These are phyloP conservation scores for Lecanicillium sp. DNA, from an alignment of 2,329 filamentous ascomycete species.

Conservation along the genomic window DNA sequence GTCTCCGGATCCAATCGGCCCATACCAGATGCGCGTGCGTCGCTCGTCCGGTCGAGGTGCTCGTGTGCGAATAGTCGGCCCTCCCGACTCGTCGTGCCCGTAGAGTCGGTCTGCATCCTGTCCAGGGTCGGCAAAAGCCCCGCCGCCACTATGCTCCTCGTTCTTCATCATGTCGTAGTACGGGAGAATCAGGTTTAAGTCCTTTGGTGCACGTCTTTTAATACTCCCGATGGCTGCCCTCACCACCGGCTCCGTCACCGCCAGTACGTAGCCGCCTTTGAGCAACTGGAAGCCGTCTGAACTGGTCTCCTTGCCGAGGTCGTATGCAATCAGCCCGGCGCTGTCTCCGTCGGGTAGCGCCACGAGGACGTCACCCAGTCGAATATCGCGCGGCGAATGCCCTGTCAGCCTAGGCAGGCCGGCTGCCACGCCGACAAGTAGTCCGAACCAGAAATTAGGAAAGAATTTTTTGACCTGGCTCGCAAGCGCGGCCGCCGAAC, in stretches of 20 bases:
- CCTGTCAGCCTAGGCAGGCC: slow-evolving; percentile 22
- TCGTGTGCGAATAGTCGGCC: slow-evolving; percentile 1
- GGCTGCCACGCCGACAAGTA: slow-evolving; percentile 29
- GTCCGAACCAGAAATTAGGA: slow-evolving; percentile 28
- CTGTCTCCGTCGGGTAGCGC: slow-evolving; percentile 16
- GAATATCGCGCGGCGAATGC: slow-evolving; percentile 22
- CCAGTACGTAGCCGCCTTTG: slow-evolving; percentile 14
- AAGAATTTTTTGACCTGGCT: slow-evolving; percentile 26
- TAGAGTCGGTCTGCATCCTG: slow-evolving; percentile 13
- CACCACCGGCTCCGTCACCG: slow-evolving; percentile 18
- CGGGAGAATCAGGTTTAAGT: slow-evolving; percentile 11
- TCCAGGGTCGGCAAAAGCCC: slow-evolving; percentile 14
- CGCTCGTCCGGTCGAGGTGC: slow-evolving; percentile 8
- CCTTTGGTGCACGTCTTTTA: slow-evolving; percentile 11
- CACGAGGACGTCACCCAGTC: slow-evolving; percentile 28
- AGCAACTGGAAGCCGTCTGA: slow-evolving; percentile 16
- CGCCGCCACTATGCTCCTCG: slow-evolving; percentile 11
- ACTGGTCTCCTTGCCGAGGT: slow-evolving; percentile 19
- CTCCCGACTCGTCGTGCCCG: slow-evolving; percentile 4
- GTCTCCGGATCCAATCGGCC: slow-evolving; percentile 21
- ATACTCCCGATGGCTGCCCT: slow-evolving; percentile 21
- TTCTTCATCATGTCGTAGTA: slow-evolving; percentile 16
- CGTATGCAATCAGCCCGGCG: slow-evolving; percentile 22
- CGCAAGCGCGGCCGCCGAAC: slow-evolving; percentile 24
- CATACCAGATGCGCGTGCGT: slow-evolving; percentile 22